These are phyloP conservation scores for Dactylis glomerata DNA, from an alignment of 176 grass and related monocot genomes.

Conservation along the genomic window DNA sequence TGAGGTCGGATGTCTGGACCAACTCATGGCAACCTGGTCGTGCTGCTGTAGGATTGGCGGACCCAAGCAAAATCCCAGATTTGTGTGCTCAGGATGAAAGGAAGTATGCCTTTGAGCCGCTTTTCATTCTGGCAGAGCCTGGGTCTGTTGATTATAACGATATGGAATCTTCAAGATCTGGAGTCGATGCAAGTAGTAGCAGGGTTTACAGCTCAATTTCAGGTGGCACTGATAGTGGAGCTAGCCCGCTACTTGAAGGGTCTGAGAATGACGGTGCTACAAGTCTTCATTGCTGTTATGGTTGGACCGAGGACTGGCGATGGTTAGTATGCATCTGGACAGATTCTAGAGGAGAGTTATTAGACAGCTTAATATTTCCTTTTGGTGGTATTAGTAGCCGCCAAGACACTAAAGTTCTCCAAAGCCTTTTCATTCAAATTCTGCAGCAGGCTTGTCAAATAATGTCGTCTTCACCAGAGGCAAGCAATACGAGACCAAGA, in stretches of 20 bases:
- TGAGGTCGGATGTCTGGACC: conserved; percentile 80
- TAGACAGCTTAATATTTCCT: conserved; percentile 87
- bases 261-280: conserved; percentile 54
- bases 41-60: conserved; percentile 50
- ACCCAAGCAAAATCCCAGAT: conserved; percentile 59
- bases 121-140: conserved; percentile 89
- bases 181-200: conserved; percentile 51
- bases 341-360: conserved; percentile 90
- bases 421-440: conserved; percentile 96
- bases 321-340: conserved; percentile 99
- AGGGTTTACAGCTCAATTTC: conserved; percentile 46
- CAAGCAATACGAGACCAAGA: conserved; percentile 54
- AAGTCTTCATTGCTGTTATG: conserved; percentile 97
- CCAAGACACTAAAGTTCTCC: conserved; percentile 95
- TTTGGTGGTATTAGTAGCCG: conserved; percentile 96
- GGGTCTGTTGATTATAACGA: conserved; percentile 66
- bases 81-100: conserved; percentile 75
- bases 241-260: conserved; percentile 40
- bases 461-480: conserved; percentile 69
- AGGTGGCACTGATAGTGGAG: conserved; percentile 48
- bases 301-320: conserved; percentile 99
- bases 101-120: conserved; percentile 91
- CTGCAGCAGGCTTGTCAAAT: conserved; percentile 96
- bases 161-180: conserved; percentile 65
- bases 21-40: conserved; percentile 81